Percentiles rank a stretch among this genome's conserved stretches.
These are phyloP conservation scores for Solanum hybrid DNA, from an alignment of 305 asterid species.

Conservation along the genomic window DNA sequence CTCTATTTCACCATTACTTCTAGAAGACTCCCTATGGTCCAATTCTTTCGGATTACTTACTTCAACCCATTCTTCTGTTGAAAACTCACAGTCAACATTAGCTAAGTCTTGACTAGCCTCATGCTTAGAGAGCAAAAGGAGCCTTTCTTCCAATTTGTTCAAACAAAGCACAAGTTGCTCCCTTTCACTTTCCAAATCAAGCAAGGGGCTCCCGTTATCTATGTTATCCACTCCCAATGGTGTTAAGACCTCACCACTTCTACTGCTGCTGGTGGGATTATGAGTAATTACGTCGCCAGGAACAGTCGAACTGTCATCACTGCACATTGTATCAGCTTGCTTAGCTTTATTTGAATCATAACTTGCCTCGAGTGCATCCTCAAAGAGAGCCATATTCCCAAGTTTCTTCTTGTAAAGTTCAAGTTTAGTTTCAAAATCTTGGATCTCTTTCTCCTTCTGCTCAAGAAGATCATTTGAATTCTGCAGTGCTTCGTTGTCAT, in stretches of 20 bases:
- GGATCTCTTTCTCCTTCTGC: conserved; percentile 54
- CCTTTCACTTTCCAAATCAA: conserved; percentile 35
- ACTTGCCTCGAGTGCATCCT: conserved; percentile 12
- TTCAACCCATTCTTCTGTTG: conserved; percentile 16
- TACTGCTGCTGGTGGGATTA: conserved; percentile 4
- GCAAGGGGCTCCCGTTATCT: conserved; percentile 5
- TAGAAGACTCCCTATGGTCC: conserved; percentile 2
- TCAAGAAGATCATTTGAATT: conserved; percentile 42
- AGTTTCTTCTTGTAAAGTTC: conserved; percentile 31
- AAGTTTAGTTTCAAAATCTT: conserved; percentile 39
- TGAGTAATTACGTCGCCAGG: conserved; percentile 1
- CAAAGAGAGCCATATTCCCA: conserved; percentile 19
- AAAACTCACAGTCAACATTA: conserved; percentile 4
- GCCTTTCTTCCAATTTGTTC: conserved; percentile 36
- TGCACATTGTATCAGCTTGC: conserved; percentile 1
- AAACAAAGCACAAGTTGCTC: conserved; percentile 22
- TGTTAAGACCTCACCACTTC: conserved; percentile 12
- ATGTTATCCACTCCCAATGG: conserved; percentile 2
- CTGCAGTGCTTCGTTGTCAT: conserved; percentile 65
- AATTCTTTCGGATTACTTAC: conserved; percentile 8
- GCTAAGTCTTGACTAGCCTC: conserved; percentile 10
- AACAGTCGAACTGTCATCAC: neutral
- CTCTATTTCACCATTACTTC: conserved; percentile 17
- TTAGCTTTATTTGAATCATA: conserved; percentile 13
- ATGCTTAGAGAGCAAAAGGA: conserved; percentile 15